phyloP scores from a whole-genome alignment of 495 filamentous ascomycete species.

The Stereocaulon alpinum region DNA sequence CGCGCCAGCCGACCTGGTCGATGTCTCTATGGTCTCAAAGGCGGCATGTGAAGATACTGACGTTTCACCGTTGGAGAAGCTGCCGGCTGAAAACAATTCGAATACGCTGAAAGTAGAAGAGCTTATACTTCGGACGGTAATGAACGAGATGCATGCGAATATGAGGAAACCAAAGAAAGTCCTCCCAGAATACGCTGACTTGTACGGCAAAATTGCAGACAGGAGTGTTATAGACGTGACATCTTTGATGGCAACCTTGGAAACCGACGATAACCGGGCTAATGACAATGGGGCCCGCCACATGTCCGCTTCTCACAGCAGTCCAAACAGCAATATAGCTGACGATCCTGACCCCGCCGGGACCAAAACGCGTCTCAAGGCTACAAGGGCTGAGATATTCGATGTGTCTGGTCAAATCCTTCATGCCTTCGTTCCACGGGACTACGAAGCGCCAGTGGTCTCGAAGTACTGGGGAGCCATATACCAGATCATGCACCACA shows the following conservation, averaged over 20 bases:
- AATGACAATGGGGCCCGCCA: not conserved
- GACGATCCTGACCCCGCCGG: not conserved
- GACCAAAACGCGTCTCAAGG: not conserved
- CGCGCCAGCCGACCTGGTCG: not conserved
- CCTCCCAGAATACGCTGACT: not conserved
- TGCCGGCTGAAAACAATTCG: not conserved
- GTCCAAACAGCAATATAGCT: not conserved
- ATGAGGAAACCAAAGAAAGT: conserved; percentile 5
- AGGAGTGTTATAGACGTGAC: not conserved
- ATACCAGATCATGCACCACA: not conserved
- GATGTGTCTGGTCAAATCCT: not conserved
- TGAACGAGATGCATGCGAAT: conserved; percentile 1
- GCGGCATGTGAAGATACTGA: not conserved
- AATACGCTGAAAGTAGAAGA: conserved; percentile 7
- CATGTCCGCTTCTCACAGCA: not conserved
- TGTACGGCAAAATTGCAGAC: not conserved
- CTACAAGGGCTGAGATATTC: not conserved
- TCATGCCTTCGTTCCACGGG: not conserved
- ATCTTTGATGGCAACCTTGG: not conserved
- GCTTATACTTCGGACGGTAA: conserved; percentile 7
- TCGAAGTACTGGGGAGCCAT: conserved; percentile 11
- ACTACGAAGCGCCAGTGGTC: conserved; percentile 4
- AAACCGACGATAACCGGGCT: not conserved
- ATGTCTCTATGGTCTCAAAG: not conserved
- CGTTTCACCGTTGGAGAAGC: not conserved